Evolutionary conservation across 2,329 filamentous ascomycete species (phyloP).

Genomic region (Talaromyces islandicus): DNA sequence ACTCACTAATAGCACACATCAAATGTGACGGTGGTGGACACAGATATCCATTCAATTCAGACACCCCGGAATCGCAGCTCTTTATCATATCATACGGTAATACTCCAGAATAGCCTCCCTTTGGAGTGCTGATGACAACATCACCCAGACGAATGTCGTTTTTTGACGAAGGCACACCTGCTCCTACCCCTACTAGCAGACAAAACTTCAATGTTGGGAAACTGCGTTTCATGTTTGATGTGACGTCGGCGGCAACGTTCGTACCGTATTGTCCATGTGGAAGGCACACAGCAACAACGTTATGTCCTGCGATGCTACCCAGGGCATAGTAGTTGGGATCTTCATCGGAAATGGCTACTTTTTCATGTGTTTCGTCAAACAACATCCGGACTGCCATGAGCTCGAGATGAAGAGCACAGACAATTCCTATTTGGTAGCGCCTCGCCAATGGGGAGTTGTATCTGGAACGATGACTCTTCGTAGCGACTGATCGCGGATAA

Average conservation of each 20-base stretch:
- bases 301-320: conserved; percentile 19
- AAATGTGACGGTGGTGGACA: conserved; percentile 3
- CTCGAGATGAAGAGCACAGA: conserved; percentile 22
- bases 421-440: conserved; percentile 22
- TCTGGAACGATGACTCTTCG: background rate
- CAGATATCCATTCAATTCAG: conserved; percentile 5
- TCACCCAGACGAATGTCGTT: conserved; percentile 20
- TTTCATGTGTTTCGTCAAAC: conserved; percentile 18
- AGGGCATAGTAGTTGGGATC: conserved; percentile 23
- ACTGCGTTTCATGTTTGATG: conserved; percentile 16
- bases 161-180: conserved; percentile 15
- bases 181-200: conserved; percentile 23
- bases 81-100: conserved; percentile 15
- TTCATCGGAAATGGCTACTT: background rate
- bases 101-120: conserved; percentile 11
- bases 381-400: conserved; percentile 19
- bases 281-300: conserved; percentile 19
- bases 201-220: conserved; percentile 18
- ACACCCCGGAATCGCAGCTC: conserved; percentile 1
- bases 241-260: conserved; percentile 16
- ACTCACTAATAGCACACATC: conserved; percentile 6
- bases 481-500: background rate
- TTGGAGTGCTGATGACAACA: conserved; percentile 20
- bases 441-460: background rate
- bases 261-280: conserved; percentile 19